Conservation (phyloP, 163 green algal species). For the Scenedesmus sp. region DNA sequence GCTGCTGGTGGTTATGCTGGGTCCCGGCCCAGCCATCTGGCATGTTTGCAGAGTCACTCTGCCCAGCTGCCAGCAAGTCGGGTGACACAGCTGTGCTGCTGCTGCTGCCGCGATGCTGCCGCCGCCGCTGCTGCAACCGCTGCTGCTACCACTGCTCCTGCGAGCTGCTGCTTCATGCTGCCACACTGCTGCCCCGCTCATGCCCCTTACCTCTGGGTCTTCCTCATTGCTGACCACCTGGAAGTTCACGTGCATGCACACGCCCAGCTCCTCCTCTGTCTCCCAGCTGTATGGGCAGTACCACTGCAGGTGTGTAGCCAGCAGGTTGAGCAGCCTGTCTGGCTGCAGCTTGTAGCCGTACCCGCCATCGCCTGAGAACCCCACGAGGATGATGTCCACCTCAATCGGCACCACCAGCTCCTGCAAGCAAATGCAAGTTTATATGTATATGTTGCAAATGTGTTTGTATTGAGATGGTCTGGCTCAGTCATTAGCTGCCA, state of each 20-base stretch:
- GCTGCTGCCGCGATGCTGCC: too few species aligned
- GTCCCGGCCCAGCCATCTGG: too few species aligned
- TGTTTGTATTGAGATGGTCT: too few species aligned
- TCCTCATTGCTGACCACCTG: conserved; percentile 32
- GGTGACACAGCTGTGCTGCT: too few species aligned
- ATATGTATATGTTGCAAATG: too few species aligned
- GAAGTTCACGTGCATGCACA: conserved; percentile 67
- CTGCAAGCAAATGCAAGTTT: conserved; percentile 3
- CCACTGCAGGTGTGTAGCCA: conserved; percentile 41
- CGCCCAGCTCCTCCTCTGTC: conserved; percentile 55
- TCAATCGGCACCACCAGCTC: conserved; percentile 59
- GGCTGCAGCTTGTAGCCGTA: conserved; percentile 61
- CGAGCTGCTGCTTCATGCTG: conserved; percentile 15
- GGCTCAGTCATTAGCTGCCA: too few species aligned
- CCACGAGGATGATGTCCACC: conserved; percentile 68
- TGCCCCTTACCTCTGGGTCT: background rate
- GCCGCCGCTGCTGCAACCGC: too few species aligned
- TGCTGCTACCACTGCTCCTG: too few species aligned
- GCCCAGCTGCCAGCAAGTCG: too few species aligned
- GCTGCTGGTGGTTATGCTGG: too few species aligned
- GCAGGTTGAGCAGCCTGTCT: conserved; percentile 50
- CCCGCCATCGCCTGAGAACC: conserved; percentile 66
- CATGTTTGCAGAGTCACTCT: too few species aligned
- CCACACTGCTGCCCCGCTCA: background rate
- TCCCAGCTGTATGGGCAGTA: conserved; percentile 49